Conservation (phyloP, 1,284 basidiomycete species). For the Naganishia sp. region DNA sequence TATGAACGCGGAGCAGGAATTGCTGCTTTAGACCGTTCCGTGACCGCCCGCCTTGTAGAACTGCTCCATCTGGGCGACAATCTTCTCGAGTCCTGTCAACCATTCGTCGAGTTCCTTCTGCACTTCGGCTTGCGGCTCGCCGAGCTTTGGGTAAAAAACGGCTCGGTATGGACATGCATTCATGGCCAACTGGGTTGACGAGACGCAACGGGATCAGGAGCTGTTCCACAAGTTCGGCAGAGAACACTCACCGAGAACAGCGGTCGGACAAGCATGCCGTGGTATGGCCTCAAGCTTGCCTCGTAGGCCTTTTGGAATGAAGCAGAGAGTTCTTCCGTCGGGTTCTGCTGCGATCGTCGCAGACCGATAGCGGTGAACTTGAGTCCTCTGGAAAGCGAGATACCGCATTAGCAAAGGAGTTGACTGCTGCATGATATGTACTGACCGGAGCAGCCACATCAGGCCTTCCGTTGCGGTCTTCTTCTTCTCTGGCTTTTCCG, state of each 20-base stretch:
- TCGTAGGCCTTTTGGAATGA: conserved; percentile 86
- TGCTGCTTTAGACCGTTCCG: conserved; percentile 57
- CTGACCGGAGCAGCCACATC: conserved; percentile 82
- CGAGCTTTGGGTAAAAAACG: conserved; percentile 87
- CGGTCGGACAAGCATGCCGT: conserved; percentile 83
- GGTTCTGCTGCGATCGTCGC: conserved; percentile 69
- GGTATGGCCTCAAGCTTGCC: conserved; percentile 76
- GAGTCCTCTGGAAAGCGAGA: conserved; percentile 64
- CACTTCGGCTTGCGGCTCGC: conserved; percentile 68
- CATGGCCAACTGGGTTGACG: conserved; percentile 74
- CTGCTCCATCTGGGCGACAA: conserved; percentile 68
- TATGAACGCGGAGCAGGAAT: background rate
- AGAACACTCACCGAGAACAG: conserved; percentile 72
- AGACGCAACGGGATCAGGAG: background rate
- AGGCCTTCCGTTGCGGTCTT: conserved; percentile 82
- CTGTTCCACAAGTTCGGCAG: background rate
- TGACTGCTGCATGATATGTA: conserved; percentile 39
- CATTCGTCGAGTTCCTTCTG: conserved; percentile 72
- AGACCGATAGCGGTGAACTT: conserved; percentile 88
- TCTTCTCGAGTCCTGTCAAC: conserved; percentile 71
- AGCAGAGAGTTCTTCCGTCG: conserved; percentile 67
- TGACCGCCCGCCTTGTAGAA: conserved; percentile 73
- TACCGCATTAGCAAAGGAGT: background rate
- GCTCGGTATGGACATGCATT: conserved; percentile 91
- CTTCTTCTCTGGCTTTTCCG: conserved; percentile 86